phyloP scores from a whole-genome alignment of 2,329 filamentous ascomycete genomes.

The Whalleya microplaca region DNA sequence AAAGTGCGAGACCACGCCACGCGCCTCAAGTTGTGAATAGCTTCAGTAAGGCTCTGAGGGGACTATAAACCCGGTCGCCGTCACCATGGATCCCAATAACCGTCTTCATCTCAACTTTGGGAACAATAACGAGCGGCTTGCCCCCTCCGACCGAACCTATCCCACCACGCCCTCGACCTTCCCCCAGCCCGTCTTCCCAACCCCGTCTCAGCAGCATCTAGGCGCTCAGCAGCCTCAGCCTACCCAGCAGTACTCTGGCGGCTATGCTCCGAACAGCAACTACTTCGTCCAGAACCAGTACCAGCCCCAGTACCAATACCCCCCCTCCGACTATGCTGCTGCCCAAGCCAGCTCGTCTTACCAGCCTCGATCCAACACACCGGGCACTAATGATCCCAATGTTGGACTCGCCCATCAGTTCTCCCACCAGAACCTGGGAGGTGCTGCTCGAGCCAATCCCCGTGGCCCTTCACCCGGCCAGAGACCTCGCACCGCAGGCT shows the following conservation, averaged over 20 bases:
- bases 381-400: constrained; percentile 77
- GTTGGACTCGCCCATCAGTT: constrained; percentile 94
- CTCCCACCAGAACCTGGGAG: constrained; percentile 90
- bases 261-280: constrained; percentile 51
- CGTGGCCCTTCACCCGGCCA: constrained; percentile 71
- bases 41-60: neutral
- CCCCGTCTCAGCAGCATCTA: constrained; percentile 50
- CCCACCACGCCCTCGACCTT: constrained; percentile 94
- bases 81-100: constrained; percentile 58
- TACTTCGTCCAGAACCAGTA: constrained; percentile 70
- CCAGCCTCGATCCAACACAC: constrained; percentile 59
- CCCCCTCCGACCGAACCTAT: constrained; percentile 70
- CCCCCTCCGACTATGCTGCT: constrained; percentile 34
- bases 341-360: constrained; percentile 40
- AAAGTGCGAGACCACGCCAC: neutral
- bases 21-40: neutral
- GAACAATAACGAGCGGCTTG: constrained; percentile 67
- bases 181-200: constrained; percentile 78
- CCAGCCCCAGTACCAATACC: constrained; percentile 41
- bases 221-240: constrained; percentile 47
- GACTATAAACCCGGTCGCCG: neutral
- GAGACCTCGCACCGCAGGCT: constrained; percentile 83
- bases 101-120: constrained; percentile 69
- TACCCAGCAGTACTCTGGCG: constrained; percentile 48
- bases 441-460: constrained; percentile 68